Base-by-base conservation (phyloP, 768 basidiomycete species). In the Tricholomella constricta region DNA sequence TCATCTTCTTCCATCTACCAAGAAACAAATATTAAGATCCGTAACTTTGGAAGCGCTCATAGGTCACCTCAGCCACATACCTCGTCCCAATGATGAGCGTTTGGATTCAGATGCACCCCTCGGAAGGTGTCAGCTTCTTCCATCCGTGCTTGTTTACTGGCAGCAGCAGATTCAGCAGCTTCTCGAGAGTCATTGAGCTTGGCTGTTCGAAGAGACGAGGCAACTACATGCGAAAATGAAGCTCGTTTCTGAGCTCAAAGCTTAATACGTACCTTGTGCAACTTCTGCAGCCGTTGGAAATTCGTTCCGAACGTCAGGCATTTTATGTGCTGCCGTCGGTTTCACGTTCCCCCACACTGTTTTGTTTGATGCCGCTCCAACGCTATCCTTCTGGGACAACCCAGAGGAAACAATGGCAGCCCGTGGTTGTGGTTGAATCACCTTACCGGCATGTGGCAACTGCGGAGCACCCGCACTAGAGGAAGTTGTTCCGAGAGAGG, bases 241-340 rank as follows among this genome's bases (percentile, higher is more conserved):
- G 40, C 40, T 47, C 20, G 19, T 54, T 22, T 42, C 35, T 34
- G 19, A 14, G 29, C 7, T 48, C 15, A 29, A 29, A 27, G 41
- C 48, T 48, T 48, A 47, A 31, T 19, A 75, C 82, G 61, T 60
- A 88, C 91, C 88, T 74, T 88, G 86, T 6, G 91, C 91, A 38
- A 94, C 93, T 74, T 99, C 97, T 32, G 92, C 93, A 41, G 96
- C 94, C 5, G 97, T 99, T 6, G 97, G 97, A 66, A 99, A 99
- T 58, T 98, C 95, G 51, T 74, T 80, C 34, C 72, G 68, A 45
- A 73, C 68, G 38, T 85, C 80, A 2, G 72, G 65, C 15, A 77
- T 73, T 41, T 67, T 56, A 47, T 72, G 51, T 40, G 72, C 65
- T 59, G 71, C 46, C 50, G 76, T 52, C 48, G 75, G 67, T 61